A percentile compares a stretch with the other conserved stretches of the same genome.
phyloP scores from a whole-genome alignment of 129 eudicot genomes.

The Erigeron canadensis region DNA sequence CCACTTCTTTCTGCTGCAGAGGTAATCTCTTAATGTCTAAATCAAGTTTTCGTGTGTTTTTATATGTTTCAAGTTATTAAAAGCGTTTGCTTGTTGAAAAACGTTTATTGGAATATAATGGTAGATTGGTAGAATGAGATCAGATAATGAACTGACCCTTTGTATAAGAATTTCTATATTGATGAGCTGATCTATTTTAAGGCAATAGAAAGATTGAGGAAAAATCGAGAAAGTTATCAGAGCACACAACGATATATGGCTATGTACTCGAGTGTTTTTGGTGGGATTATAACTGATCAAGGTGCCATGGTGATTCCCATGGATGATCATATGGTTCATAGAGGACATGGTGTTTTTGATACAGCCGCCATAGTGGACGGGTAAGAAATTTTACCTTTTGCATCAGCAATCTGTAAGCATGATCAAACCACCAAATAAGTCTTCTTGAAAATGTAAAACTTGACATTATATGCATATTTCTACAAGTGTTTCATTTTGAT shows the following conservation, averaged over 20 bases:
- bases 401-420: not conserved
- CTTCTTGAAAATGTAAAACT: not conserved
- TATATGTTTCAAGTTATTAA: not conserved
- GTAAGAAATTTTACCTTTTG: constrained; percentile 39
- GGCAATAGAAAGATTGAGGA: constrained; percentile 71
- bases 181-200: constrained; percentile 27
- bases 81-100: not conserved
- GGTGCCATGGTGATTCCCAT: constrained; percentile 90
- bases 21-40: constrained; percentile 38
- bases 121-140: not conserved
- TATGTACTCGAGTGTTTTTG: constrained; percentile 87
- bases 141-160: constrained; percentile 6
- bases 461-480: not conserved
- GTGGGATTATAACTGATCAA: constrained; percentile 74
- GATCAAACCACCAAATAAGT: too few species aligned
- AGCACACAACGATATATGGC: constrained; percentile 72
- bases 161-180: not conserved
- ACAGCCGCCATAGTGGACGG: constrained; percentile 86
- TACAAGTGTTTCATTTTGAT: not conserved
- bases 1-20: constrained; percentile 76
- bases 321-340: constrained; percentile 96
- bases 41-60: not conserved
- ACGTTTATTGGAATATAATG: not conserved
- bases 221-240: constrained; percentile 40
- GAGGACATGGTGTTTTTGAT: constrained; percentile 97